phyloP scores from a whole-genome alignment of 1,139 yeast species.

The Candida anutae region DNA sequence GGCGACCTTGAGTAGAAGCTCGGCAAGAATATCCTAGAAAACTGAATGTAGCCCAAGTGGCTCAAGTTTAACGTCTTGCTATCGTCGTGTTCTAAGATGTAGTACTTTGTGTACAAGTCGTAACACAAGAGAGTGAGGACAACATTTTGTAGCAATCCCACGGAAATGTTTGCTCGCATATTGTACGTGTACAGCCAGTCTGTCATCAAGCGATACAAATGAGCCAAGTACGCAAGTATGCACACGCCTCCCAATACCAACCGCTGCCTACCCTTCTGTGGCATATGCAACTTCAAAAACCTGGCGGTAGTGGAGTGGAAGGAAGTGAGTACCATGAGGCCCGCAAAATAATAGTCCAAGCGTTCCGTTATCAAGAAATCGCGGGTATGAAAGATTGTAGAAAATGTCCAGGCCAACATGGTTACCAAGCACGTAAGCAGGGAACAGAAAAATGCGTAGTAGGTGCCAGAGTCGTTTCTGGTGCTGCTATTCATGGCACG shows the following conservation, averaged over 20 bases:
- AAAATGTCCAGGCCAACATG: constrained; percentile 82
- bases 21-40: constrained; percentile 18
- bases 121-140: constrained; percentile 25
- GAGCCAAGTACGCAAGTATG: constrained; percentile 45
- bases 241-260: constrained; percentile 35
- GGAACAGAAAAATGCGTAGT: constrained; percentile 24
- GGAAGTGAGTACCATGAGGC: constrained; percentile 74
- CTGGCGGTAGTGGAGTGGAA: constrained; percentile 62
- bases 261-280: constrained; percentile 20
- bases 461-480: constrained; percentile 5
- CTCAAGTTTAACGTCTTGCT: constrained; percentile 3
- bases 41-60: constrained; percentile 22
- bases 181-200: constrained; percentile 92
- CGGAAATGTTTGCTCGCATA: constrained; percentile 79
- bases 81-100: constrained; percentile 13
- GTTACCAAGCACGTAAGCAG: constrained; percentile 48
- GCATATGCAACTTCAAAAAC: constrained; percentile 45
- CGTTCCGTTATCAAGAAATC: constrained; percentile 76
- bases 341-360: constrained; percentile 89
- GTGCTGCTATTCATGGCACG: constrained; percentile 6
- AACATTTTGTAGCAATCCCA: constrained; percentile 73
- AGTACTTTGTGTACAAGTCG: constrained; percentile 25
- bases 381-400: constrained; percentile 80
- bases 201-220: constrained; percentile 56
- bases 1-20: constrained; percentile 31